Base-by-base conservation (phyloP, 2,329 filamentous ascomycete species). In the Rhynchosporium agropyri region DNA sequence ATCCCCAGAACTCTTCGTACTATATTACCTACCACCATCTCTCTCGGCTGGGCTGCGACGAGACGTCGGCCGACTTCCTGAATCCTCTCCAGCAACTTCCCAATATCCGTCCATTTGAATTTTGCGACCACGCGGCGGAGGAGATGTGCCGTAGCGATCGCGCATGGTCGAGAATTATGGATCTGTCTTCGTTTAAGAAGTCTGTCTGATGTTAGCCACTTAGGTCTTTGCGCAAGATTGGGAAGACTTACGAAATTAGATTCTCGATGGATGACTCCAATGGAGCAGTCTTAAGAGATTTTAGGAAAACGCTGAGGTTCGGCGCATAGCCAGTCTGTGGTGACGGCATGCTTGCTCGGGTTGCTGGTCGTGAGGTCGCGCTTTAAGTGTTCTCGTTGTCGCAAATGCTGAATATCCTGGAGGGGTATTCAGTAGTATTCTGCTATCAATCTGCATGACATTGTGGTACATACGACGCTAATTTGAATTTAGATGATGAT, bases 21-120 rank as follows among this genome's bases (percentile, higher is more conserved):
- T 69, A 99, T 93, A 73, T 99, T 99, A 58, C 92, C 94, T 50
- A 97, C 92, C 4, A 92, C 91, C 70, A 97, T 88, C 78, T 98
- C 95, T 65, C 89, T 86, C 15, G 94, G 94, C 72, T 96, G 92
- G 7, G 95, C 93, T 61, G 89, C 85, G 42, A 72, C 88, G 49
- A 99, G 82, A 61, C 87, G 85, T 70, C 87, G 84, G 61, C 95
- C 95, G 29, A 94, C 87, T 64, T 87, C 84, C 68, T 90, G 88
- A 65, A 99, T 88, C 68, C 91, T 88, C 70, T 89, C 85, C 63
- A 98, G 86, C 57, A 99, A 86, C 71, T 89, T 87, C 56, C 87
- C 84, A 53, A 92, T 88, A 75, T 94, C 89, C 65, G 84, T 83
- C 79, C 89, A 93, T 75, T 89, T 90, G 70, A 89, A 90, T 67